Base-by-base conservation (phyloP, 495 filamentous ascomycete genomes). In the Penicillium silybi region DNA sequence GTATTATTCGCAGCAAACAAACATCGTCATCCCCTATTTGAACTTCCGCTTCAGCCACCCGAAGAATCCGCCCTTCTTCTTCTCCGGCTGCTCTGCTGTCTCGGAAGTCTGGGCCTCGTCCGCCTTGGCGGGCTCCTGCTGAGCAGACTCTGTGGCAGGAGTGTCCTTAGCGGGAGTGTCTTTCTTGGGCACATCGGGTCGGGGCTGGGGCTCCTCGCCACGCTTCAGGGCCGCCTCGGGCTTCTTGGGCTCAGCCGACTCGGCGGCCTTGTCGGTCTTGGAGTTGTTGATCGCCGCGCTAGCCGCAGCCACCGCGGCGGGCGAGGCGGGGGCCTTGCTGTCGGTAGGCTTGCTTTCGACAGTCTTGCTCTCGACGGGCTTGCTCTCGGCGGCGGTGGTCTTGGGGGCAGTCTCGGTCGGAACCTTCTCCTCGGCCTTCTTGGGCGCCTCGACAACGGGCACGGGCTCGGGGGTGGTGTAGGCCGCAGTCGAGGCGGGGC, bases 381-480 rank as follows among this genome's bases (percentile, higher is more conserved):
- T 85, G 46, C 25, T 17, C n/a, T 35, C 17, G 26, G 19, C 16
- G 6, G 40, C 6, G 40, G 20, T 20, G 19, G 40, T 15, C 40
- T 17, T n/a, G 16, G 32, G 29, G 23, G 23, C 13, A 32, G 46
- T 26, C 38, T 37, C 38, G 90, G 81, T 88, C 68, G 90, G 85
- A 60, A 93, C 82, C 64, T 80, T 91, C 9, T 49, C 27, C 51
- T 61, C 58, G 27, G 27, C 27, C 48, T 50, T 52, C 58, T 58
- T 57, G 41, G 50, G 29, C 4, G 55, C 43, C 55, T 52, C 55
- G 3, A 44, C 44, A 13, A 38, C 50, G 18, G 49, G 50, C 18
- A 53, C 57, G 15, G 61, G 63, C 57, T 66, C 63, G 11, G 60
- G 57, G 5, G 54, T 37, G 1, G 60, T 63, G 37, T 52, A 49